These are phyloP conservation scores for Chrysoporthe deuterocubensis DNA, from an alignment of 2,329 filamentous ascomycete species.

Conservation along the genomic window DNA sequence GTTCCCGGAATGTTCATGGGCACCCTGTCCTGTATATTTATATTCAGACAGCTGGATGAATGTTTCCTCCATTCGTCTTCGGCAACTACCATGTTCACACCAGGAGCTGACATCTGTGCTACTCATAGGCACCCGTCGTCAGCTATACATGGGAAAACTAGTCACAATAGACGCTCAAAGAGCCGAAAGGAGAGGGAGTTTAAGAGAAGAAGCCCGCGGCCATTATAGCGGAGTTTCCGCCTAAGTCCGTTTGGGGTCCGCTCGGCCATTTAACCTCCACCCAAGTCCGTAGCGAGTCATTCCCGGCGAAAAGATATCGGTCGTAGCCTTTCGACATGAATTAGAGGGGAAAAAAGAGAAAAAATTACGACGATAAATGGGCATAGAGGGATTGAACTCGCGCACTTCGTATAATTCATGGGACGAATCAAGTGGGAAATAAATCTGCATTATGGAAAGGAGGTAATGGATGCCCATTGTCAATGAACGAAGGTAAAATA, in stretches of 20 bases:
- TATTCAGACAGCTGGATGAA: neutral
- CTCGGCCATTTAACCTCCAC: neutral
- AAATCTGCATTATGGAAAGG: no score
- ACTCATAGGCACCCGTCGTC: no score
- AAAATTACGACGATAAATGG: neutral
- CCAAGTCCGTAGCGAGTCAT: neutral
- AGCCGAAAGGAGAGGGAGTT: neutral
- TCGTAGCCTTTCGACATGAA: neutral
- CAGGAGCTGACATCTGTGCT: no score
- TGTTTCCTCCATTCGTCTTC: neutral
- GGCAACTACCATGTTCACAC: neutral
- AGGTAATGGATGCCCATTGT: no score
- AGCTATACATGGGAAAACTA: neutral
- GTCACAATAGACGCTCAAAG: neutral
- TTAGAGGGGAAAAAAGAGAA: neutral
- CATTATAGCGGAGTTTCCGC: neutral
- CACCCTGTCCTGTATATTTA: neutral
- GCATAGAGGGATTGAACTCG: neutral
- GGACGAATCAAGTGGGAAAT: no score
- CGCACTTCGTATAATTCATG: neutral
- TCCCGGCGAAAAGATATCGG: neutral
- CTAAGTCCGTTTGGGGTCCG: neutral
- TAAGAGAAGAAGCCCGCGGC: no score
- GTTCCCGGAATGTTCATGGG: neutral
- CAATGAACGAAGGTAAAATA: no score